Evolutionary conservation across 139 green algal genomes (phyloP).

Genomic region (Astrephomene gubernaculifera): DNA sequence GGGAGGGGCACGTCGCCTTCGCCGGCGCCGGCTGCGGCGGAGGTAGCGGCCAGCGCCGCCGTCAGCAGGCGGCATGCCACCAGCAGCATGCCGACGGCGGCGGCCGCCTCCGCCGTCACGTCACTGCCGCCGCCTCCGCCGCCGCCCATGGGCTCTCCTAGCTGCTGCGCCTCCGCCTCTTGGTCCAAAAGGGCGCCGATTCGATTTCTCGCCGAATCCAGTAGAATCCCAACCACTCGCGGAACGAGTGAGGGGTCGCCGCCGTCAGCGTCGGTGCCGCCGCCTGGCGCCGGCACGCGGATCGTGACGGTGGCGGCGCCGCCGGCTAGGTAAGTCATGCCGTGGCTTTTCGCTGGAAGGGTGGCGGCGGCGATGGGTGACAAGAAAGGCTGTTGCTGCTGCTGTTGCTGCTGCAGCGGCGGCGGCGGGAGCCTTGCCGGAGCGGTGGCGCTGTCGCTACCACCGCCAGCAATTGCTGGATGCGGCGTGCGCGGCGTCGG

Average conservation of each 20-base stretch:
- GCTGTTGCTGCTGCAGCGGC: slow-evolving; percentile 45
- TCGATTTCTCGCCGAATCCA: slow-evolving; percentile 5
- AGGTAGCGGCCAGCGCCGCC: not conserved
- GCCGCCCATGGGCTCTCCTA: not conserved
- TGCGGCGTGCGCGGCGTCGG: slow-evolving; percentile 8
- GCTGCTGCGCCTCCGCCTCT: slow-evolving; percentile 6
- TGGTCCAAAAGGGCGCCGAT: not conserved
- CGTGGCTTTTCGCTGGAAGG: slow-evolving; percentile 36
- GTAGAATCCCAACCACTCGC: slow-evolving; percentile 35
- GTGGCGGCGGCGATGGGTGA: slow-evolving; percentile 23
- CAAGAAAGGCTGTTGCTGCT: slow-evolving; percentile 17
- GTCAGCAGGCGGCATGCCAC: slow-evolving; percentile 22
- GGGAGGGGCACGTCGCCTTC: not conserved
- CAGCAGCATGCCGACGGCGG: slow-evolving; percentile 21
- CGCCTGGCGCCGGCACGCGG: slow-evolving; percentile 2
- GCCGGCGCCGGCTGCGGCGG: not conserved
- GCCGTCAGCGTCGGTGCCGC: not conserved
- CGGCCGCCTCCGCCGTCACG: slow-evolving; percentile 23
- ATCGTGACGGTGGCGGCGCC: not conserved
- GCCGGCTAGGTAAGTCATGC: slow-evolving; percentile 35
- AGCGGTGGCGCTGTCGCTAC: not conserved
- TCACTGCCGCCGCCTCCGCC: not conserved
- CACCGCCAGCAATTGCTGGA: not conserved
- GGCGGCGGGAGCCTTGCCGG: slow-evolving; percentile 17
- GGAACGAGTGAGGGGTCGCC: slow-evolving; percentile 25